Base-by-base conservation (phyloP, 2,329 filamentous ascomycete genomes). In the Botrytis squamosa region DNA sequence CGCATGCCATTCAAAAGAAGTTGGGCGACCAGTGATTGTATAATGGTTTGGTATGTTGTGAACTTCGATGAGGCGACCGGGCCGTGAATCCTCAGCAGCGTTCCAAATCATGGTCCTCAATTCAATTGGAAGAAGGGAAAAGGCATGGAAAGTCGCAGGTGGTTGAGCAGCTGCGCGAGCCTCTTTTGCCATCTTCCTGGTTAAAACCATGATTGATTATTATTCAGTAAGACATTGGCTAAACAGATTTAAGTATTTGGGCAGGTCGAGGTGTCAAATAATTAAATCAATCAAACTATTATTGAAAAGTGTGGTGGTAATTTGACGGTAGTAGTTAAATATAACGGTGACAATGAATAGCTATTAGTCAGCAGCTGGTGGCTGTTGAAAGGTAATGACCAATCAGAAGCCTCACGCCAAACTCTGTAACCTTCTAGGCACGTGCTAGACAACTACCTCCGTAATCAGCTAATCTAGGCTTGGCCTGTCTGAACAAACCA, bases 31-130 rank as follows among this genome's bases (percentile, higher is more conserved):
- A 29, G 29, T 16, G 12, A 7, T 20, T 12, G 29, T 33, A 18
- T 59, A 46, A 42, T n/a, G 33, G 44, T 69, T 42, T 20, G 64
- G 71, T 72, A 38, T 29, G 18, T 72, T 72, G 71, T 33, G 60
- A 4, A 72, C 63, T 69, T 72, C 71, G 12, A 72, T 62, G 40
- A 69, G 38, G 14, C 42, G 71, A 12, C 29, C 63, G 10, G 49
- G 18, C 8, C 14, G n/a, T 5, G 22, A 57, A 10, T 57, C 36
- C 42, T 69, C 66, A 25, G 46, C 49, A 44, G n/a, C 9, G 10
- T 67, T 40, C 52, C 62, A 72, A 29, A 72, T 33, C 29, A 36
- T 44, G 18, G 25, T 25, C 18, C 49, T 52, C n/a, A 72, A 20
- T 20, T 72, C 70, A 1, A 2, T 22, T 14, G 63, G 49, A 40